Conservation (phyloP, 83 land plant genomes). For the Picea mariana region DNA sequence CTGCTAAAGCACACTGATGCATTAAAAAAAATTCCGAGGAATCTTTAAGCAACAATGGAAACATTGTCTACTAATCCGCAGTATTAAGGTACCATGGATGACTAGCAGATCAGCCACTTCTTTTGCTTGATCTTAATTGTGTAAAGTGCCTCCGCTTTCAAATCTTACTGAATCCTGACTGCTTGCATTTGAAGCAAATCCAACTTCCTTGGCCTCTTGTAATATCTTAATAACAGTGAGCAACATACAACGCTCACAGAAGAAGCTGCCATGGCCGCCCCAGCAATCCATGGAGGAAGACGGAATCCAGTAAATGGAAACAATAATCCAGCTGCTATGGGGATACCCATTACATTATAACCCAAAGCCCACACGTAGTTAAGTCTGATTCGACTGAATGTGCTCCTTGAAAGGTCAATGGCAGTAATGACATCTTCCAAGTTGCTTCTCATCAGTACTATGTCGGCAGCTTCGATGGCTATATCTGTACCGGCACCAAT, state of each 20-base stretch:
- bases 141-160: too few relatives aligned
- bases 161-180: too few relatives aligned
- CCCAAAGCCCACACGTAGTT: constrained; percentile 32
- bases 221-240: constrained; percentile 20
- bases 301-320: constrained; percentile 22
- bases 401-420: constrained; percentile 12
- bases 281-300: constrained; percentile 37
- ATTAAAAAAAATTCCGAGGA: too few relatives aligned
- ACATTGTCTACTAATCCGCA: too few relatives aligned
- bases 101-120: too few relatives aligned
- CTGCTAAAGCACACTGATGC: too few relatives aligned
- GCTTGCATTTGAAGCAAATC: neutral
- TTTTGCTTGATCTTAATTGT: too few relatives aligned
- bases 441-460: constrained; percentile 28
- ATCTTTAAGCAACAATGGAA: too few relatives aligned
- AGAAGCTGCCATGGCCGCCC: constrained; percentile 32
- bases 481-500: constrained; percentile 33
- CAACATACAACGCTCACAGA: constrained; percentile 31
- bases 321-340: constrained; percentile 25
- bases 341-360: constrained; percentile 34
- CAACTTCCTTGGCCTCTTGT: constrained; percentile 21
- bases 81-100: too few relatives aligned
- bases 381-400: constrained; percentile 22
- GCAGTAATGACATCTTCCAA: constrained; percentile 26
- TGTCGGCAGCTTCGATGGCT: constrained; percentile 26